Base-by-base conservation (phyloP, 2,329 filamentous ascomycete species). In the Pseudogymnoascus sp. region DNA sequence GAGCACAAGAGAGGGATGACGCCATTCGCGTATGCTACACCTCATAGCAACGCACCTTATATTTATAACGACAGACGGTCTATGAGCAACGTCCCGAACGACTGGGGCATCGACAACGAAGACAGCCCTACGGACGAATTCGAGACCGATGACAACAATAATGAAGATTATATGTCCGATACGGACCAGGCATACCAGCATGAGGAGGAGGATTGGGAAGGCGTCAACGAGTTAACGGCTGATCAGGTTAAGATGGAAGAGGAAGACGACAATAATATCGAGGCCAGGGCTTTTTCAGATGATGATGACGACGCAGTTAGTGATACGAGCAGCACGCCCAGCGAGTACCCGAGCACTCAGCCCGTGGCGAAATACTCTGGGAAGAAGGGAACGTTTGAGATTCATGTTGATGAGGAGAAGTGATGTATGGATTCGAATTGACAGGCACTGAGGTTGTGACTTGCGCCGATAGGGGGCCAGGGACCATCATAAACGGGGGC, bases 11-110 rank as follows among this genome's bases (percentile, higher is more conserved):
- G 73, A 63, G 75, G 80, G 11, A 85, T 82, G 0, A 88, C 87
- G 0, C 80, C 80, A 1, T 86, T 86, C 68, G 86, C 85, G n/a
- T 92, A 92, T 70, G 88, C 88, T 2, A 93, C 90, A 0, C 90
- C 90, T 0, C 81, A 88, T 71, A 92, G 88, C 70, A 87, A 86
- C 66, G 83, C 79, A 3, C 80, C 84, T 1, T 74, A 72, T 60
- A 64, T 70, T 11, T 41, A 37, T 28, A 54, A 39, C 4, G 45
- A 60, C 21, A 54, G 45, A 16, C 19, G 48, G 51, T 28, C 28
- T 13, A 36, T 41, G 34, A 36, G 31, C 5, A 39, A 43, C 13
- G 13, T 41, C 19, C 60, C 39, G 34, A 39, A 39, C 14, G 39
- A 61, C 36, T 60, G 45, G n/a, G 48, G 64, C 13, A 67, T 64